Base-by-base conservation (phyloP, 768 basidiomycete species). In the Psilocybe sp. region DNA sequence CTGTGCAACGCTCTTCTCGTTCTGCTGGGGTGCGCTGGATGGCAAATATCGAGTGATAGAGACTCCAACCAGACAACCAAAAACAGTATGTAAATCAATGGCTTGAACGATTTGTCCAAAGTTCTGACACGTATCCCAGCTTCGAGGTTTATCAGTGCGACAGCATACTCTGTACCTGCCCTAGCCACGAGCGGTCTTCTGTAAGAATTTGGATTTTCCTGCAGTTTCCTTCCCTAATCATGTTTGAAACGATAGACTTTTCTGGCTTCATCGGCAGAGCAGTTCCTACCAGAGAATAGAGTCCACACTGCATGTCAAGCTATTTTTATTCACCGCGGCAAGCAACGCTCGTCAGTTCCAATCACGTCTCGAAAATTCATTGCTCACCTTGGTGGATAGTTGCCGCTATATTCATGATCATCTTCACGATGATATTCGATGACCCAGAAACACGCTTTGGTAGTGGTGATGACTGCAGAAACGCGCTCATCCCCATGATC, bases 371-470 rank as follows among this genome's bases (percentile, higher is more conserved):
- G 18, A n/a, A 2, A n/a, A 37, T n/a, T 2, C 13, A 18, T 11
- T 12, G 13, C 34, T n/a, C 6, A 36, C 18, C 42, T 37, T 6
- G 20, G 11, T 23, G 4, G 38, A 7, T 20, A 50, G 49, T 50
- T 35, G 33, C 49, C 19, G 37, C 38, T 20, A 14, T 44, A 13
- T 50, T 50, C 41, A 50, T 50, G 49, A 36, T 43, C 31, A 50
- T 50, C 13, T 50, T 43, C 18, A 43, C 49, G 4, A 20, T 50
- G 2, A 28, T 41, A 8, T 14, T 50, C 10, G 49, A 50, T 33
- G 35, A 50, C 38, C 49, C 49, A 14, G 41, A 50, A 15, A 43
- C 49, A 2, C 49, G 49, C 13, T 50, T 50, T 28, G 49, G 49
- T 3, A 50, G 42, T 2, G 44, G 35, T 33, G 34, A 44, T 16